phyloP scores from a whole-genome alignment of 1,284 basidiomycete genomes.

The Cystobasidium slooffiae region DNA sequence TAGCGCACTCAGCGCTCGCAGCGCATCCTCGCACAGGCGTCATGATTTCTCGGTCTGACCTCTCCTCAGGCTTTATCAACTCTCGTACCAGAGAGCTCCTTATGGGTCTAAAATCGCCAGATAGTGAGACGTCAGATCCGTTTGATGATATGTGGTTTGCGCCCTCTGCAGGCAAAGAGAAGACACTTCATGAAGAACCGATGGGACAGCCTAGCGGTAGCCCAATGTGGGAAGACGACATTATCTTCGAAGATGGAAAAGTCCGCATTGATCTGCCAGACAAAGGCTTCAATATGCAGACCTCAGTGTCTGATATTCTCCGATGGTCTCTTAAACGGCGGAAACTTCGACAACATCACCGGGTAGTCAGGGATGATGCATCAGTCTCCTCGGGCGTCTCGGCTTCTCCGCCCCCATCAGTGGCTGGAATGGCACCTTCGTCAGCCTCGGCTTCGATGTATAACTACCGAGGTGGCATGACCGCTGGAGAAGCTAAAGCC shows the following conservation, averaged over 20 bases:
- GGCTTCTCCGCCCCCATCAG: constrained; percentile 1
- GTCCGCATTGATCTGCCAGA: constrained; percentile 35
- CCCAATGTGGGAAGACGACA: constrained; percentile 26
- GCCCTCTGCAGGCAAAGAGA: constrained; percentile 16
- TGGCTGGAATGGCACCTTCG: neutral
- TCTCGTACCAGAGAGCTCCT: constrained; percentile 47
- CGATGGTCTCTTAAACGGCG: constrained; percentile 15
- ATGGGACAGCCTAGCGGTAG: neutral
- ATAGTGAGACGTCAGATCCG: constrained; percentile 22
- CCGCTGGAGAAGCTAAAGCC: neutral
- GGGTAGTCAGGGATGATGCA: constrained; percentile 4
- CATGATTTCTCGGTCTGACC: constrained; percentile 46
- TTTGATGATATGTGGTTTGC: constrained; percentile 37
- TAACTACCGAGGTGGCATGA: neutral
- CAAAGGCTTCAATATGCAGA: constrained; percentile 22
- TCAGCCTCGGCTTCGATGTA: neutral
- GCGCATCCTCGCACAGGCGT: constrained; percentile 49
- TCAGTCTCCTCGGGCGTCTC: constrained; percentile 20
- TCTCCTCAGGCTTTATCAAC: constrained; percentile 50
- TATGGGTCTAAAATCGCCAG: constrained; percentile 38
- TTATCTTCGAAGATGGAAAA: constrained; percentile 31
- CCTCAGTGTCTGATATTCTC: constrained; percentile 30
- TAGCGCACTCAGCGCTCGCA: constrained; percentile 47
- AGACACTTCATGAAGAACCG: neutral
- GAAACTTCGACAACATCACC: constrained; percentile 24